These are phyloP conservation scores for Datura wrightii DNA, from an alignment of 257 asterid species.

Conservation along the genomic window DNA sequence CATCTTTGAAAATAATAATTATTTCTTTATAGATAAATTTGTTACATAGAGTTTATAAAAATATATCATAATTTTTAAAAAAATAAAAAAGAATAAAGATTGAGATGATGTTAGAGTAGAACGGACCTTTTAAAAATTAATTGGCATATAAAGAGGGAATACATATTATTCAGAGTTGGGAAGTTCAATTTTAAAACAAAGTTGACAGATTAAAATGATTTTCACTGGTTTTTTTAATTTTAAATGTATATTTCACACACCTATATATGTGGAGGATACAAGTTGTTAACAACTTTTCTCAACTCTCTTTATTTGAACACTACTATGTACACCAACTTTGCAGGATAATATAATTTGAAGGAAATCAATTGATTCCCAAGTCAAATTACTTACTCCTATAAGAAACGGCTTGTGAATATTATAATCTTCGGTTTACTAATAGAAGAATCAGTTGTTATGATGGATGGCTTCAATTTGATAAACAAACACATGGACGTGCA, in stretches of 20 bases:
- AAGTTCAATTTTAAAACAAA: not conserved
- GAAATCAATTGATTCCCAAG: not conserved
- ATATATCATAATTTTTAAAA: no score
- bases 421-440: not conserved
- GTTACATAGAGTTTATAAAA: no score
- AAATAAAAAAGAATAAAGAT: no score
- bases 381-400: not conserved
- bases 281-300: not conserved
- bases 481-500: not conserved
- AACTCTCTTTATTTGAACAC: not conserved
- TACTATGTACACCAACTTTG: not conserved
- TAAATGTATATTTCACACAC: not conserved
- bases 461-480: not conserved
- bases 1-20: no score
- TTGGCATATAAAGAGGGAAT: no score
- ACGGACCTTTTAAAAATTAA: no score
- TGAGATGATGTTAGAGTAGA: no score
- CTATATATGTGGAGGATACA: not conserved
- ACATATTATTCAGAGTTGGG: no score
- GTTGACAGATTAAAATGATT: not conserved
- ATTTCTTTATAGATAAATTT: no score
- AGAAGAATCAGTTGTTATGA: not conserved
- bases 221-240: no score
- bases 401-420: not conserved
- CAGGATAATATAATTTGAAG: not conserved